Percentiles rank a stretch among this genome's conserved stretches.
phyloP scores from a whole-genome alignment of 306 rosid genomes.

The Hylodesmum podocarpum region DNA sequence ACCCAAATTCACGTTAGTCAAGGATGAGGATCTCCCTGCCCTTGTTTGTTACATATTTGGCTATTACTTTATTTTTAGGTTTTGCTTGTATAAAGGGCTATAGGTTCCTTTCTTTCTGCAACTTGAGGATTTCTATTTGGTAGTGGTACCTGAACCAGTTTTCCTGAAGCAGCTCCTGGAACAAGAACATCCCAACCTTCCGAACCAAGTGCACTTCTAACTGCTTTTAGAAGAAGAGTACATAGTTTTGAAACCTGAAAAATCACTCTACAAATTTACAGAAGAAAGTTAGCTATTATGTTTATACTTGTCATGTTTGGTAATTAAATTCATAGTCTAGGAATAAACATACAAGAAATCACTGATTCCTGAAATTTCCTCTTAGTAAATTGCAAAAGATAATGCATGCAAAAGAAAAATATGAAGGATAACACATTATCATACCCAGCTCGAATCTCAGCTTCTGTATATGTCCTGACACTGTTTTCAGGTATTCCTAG shows the following conservation, averaged over 20 bases:
- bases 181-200: slow-evolving; percentile 99
- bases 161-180: slow-evolving; percentile 81
- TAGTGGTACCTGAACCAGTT: slow-evolving; percentile 86
- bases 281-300: slow-evolving; percentile 29
- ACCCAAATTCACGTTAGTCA: slow-evolving; percentile 25
- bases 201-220: slow-evolving; percentile 79
- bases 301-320: slow-evolving; percentile 5
- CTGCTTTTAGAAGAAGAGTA: slow-evolving; percentile 81
- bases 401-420: neutral
- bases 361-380: slow-evolving; percentile 2
- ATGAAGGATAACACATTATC: slow-evolving; percentile 1
- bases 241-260: slow-evolving; percentile 97
- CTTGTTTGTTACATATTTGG: neutral
- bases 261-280: slow-evolving; percentile 63
- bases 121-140: neutral
- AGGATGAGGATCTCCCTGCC: slow-evolving; percentile 9
- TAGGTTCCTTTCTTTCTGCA: neutral
- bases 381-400: slow-evolving; percentile 10
- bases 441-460: slow-evolving; percentile 96
- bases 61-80: neutral
- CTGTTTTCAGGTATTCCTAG: slow-evolving; percentile 87
- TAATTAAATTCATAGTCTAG: slow-evolving; percentile 1
- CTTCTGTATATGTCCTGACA: slow-evolving; percentile 87
- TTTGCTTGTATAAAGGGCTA: slow-evolving; percentile 1
- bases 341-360: slow-evolving; percentile 23